Evolutionary conservation across 495 filamentous ascomycete species (phyloP).

Genomic region (Hypoxylon lienhwacheense): DNA sequence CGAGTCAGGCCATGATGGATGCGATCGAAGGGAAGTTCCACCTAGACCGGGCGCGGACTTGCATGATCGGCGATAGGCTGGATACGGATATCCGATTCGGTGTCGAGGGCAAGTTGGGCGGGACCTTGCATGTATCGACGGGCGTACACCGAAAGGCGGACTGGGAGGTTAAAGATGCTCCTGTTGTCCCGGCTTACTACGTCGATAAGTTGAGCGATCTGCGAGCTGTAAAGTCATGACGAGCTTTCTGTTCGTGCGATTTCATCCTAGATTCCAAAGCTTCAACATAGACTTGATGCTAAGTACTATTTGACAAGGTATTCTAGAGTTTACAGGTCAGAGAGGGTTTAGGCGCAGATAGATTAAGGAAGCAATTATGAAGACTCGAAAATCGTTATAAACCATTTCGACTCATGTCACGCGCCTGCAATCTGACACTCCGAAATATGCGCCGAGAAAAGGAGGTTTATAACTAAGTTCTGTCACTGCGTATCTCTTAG

Average conservation of each 20-base stretch:
- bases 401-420: not conserved
- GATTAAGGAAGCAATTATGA: not conserved
- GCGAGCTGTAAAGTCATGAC: constrained; percentile 37
- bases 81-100: constrained; percentile 98
- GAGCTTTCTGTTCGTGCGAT: not conserved
- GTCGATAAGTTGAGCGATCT: constrained; percentile 83
- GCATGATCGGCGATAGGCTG: constrained; percentile 94
- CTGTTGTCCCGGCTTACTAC: constrained; percentile 73
- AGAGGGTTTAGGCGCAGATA: too few relatives aligned
- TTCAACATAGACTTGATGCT: constrained; percentile 5
- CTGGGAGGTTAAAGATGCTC: constrained; percentile 63
- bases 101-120: constrained; percentile 83
- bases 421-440: too few relatives aligned
- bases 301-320: not conserved
- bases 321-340: too few relatives aligned
- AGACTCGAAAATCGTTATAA: not conserved
- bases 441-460: too few relatives aligned
- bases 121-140: constrained; percentile 88
- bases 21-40: constrained; percentile 93
- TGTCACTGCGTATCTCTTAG: not conserved
- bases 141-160: constrained; percentile 84
- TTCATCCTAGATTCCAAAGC: not conserved
- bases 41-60: constrained; percentile 80
- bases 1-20: constrained; percentile 99
- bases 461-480: not conserved